Conservation (phyloP, 768 basidiomycete species). For the Albatrellus ellisii region DNA sequence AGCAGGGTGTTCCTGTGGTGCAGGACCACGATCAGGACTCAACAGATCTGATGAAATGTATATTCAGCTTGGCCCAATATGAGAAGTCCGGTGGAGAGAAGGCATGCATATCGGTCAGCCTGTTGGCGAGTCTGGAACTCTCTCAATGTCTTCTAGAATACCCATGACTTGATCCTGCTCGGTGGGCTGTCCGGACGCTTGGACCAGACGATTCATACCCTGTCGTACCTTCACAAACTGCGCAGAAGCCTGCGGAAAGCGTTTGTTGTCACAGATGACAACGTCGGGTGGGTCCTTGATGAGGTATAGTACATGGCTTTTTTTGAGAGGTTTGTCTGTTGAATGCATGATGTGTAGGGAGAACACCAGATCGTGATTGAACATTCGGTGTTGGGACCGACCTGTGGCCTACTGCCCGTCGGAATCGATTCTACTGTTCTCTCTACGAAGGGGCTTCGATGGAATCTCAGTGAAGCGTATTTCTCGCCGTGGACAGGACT, state of each 20-base stretch:
- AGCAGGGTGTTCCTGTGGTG: slow-evolving; percentile 53
- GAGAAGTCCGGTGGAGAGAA: slow-evolving; percentile 30
- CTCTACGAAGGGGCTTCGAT: slow-evolving; percentile 74
- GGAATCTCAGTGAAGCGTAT: slow-evolving; percentile 75
- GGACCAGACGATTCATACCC: slow-evolving; percentile 87
- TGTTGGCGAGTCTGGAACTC: not conserved
- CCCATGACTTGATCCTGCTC: slow-evolving; percentile 65
- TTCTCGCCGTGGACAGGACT: not conserved
- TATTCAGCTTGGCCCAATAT: slow-evolving; percentile 43
- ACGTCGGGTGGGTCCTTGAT: slow-evolving; percentile 82
- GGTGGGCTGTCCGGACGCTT: slow-evolving; percentile 87
- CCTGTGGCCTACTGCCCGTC: slow-evolving; percentile 91
- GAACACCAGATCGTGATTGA: slow-evolving; percentile 71
- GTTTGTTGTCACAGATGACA: slow-evolving; percentile 83
- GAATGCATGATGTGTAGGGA: slow-evolving; percentile 38
- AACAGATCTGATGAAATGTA: slow-evolving; percentile 96
- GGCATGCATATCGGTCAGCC: slow-evolving; percentile 16
- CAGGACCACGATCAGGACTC: slow-evolving; percentile 65
- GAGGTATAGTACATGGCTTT: slow-evolving; percentile 48
- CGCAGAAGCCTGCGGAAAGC: slow-evolving; percentile 42
- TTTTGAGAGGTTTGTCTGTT: not conserved
- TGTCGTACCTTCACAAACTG: slow-evolving; percentile 76
- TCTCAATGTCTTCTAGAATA: slow-evolving; percentile 5
- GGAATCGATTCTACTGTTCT: slow-evolving; percentile 67
- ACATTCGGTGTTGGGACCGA: slow-evolving; percentile 62